phyloP scores from a whole-genome alignment of 306 rosid genomes.

The Mimosa pudica region DNA sequence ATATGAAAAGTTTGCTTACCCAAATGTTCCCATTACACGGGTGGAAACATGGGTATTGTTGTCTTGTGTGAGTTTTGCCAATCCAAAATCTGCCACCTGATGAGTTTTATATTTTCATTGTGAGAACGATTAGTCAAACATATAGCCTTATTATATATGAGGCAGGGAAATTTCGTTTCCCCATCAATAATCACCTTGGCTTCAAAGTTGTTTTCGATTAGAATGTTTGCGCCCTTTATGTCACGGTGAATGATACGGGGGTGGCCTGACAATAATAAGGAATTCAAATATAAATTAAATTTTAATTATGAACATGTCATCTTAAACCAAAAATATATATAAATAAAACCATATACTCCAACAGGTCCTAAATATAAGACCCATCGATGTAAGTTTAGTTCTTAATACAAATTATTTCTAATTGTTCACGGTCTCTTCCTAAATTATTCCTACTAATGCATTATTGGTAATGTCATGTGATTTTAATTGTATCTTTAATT shows the following conservation, averaged over 20 bases:
- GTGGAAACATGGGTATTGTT: slow-evolving; percentile 78
- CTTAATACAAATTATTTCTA: too few species aligned
- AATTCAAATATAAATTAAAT: background rate
- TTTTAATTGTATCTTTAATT: too few species aligned
- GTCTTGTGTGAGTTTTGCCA: slow-evolving; percentile 82
- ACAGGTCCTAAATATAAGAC: too few species aligned
- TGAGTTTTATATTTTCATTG: slow-evolving; percentile 18
- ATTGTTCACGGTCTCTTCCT: too few species aligned
- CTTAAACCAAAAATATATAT: background rate
- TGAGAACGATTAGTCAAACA: background rate
- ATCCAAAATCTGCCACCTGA: slow-evolving; percentile 92
- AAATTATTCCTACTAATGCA: too few species aligned
- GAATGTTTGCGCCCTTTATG: slow-evolving; percentile 81
- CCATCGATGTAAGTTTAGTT: too few species aligned
- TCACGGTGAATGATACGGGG: slow-evolving; percentile 95
- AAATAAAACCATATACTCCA: too few species aligned
- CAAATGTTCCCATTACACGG: slow-evolving; percentile 95
- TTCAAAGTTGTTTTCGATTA: slow-evolving; percentile 72
- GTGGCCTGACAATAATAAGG: slow-evolving; percentile 54
- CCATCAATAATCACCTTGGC: slow-evolving; percentile 57
- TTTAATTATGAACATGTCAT: background rate
- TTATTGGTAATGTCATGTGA: too few species aligned
- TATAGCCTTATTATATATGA: background rate
- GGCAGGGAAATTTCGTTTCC: slow-evolving; percentile 11
- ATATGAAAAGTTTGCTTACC: slow-evolving; percentile 47